Base-by-base conservation (phyloP, 768 basidiomycete species). In the Tricholoma saponaceum region DNA sequence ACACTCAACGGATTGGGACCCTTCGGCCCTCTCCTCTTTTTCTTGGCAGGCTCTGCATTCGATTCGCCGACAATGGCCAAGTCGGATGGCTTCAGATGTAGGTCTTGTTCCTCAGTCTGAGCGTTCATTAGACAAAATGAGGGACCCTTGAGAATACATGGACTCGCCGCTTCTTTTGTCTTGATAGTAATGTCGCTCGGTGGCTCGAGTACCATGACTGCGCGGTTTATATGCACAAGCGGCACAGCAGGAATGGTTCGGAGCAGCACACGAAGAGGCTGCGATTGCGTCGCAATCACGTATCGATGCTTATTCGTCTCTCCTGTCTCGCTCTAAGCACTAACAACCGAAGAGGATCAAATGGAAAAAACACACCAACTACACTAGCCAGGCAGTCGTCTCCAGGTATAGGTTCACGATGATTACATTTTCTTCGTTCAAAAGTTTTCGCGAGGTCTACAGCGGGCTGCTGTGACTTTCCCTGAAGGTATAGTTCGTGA, bases 351-450 rank as follows among this genome's bases (percentile, higher is more conserved):
- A 23, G 12, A 39, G 35, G 18, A 25, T 39, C 32, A 33, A 8
- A 37, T 44, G 16, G 5, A 30, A n/a, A 50, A 28, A 35, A 64
- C 84, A 58, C 64, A 92, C 96, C 96, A 49, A 97, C 78, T 47
- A 98, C 87, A 58, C 82, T 83, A 5, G 75, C 66, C 26, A 99
- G 75, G 70, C 97, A 99, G 16, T 94, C 92, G 50, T 90, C 85
- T 28, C 89, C 89, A 0, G 82, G 78, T 26, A 98, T 89, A n/a
- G 89, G 77, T 64, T 95, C 90, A 60, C 86, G 80, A 69, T 99
- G 97, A 69, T 98, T 98, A 70, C 97, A 99, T 73, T 90, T 93
- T 62, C 97, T 72, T 56, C 96, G 81, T 73, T 98, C 96, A 62
- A 97, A 98, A 0, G 79, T 82, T 73, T 98, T 98, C 1, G 97